These are phyloP conservation scores for Botryotinia narcissicola DNA, from an alignment of 2,329 filamentous ascomycete species.

Conservation along the genomic window DNA sequence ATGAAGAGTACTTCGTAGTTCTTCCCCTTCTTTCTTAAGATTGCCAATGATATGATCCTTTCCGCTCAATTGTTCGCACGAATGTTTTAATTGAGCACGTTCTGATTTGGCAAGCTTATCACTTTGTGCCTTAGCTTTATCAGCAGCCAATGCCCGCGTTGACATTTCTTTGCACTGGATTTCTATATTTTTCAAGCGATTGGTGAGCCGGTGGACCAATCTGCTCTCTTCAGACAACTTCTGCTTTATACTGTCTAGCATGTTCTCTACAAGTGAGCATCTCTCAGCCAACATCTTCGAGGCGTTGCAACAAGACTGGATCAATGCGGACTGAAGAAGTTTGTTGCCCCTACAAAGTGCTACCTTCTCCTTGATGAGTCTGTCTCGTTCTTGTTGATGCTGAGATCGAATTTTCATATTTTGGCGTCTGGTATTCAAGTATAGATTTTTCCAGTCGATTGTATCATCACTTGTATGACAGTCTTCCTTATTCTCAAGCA, in stretches of 20 bases:
- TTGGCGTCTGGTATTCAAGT: neutral
- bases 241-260: neutral
- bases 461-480: too few species aligned
- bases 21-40: neutral
- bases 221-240: neutral
- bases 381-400: neutral
- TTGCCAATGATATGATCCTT: neutral
- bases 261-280: neutral
- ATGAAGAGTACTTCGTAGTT: neutral
- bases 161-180: neutral
- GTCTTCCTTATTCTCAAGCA: neutral
- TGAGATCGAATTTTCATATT: neutral
- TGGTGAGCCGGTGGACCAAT: too few species aligned
- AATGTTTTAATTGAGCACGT: neutral
- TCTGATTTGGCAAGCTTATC: neutral
- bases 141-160: neutral
- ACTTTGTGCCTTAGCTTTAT: neutral
- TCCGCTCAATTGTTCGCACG: too few species aligned
- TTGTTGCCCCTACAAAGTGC: neutral
- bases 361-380: neutral
- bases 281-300: neutral
- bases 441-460: neutral
- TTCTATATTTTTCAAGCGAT: too few species aligned
- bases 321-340: neutral
- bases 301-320: neutral